Evolutionary conservation across 140 eudicot genomes (phyloP), one percentile per base, ranked within the genome.

Genomic region (Oenanthe javanica): DNA sequence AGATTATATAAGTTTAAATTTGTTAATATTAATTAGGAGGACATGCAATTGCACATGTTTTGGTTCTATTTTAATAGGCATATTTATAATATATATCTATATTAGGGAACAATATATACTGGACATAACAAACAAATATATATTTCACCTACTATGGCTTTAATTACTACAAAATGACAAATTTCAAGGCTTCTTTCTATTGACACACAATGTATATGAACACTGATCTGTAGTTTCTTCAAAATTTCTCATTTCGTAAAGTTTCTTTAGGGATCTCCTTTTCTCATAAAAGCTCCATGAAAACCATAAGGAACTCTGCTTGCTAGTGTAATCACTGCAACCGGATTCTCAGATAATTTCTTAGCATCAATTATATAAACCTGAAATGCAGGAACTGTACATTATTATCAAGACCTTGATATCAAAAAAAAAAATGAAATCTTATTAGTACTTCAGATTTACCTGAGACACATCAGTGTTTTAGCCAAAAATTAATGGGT

Each of bases 231-330:
- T 6, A 6, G 36, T 23, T 61, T n/a, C 14, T n/a, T 52, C 21
- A 54, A 54, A 54, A 16, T 3, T 8, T 13, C 70, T 19, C 27
- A 19, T 61, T 61, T 19, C 38, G 36, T 61, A 23, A 21, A n/a
- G 70, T 23, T 61, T n/a, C 31, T 59, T 27, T 10, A 66, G 18
- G 1, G 1, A 23, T 19, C 73, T 9, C 43, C 9, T 31, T 12
- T 67, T 67, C 73, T 67, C 84, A 91, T 81, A 84, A 84, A 91
- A 76, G 93, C 87, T 78, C 95, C 95, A 84, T 92, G 97, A 82
- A 92, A 92, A 79, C 97, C 97, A 77, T 88, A 92, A 5, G 97
- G 97, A 51, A 92, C 97, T 83, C 93, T 85, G 47, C 75, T 42
- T 40, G 93, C 89, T 81, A 90, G 80, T 16, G 88, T 84, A 31